Evolutionary conservation across 2,329 filamentous ascomycete genomes (phyloP), one percentile per base, ranked within the genome.

Genomic region (Calonectria naviculata): DNA sequence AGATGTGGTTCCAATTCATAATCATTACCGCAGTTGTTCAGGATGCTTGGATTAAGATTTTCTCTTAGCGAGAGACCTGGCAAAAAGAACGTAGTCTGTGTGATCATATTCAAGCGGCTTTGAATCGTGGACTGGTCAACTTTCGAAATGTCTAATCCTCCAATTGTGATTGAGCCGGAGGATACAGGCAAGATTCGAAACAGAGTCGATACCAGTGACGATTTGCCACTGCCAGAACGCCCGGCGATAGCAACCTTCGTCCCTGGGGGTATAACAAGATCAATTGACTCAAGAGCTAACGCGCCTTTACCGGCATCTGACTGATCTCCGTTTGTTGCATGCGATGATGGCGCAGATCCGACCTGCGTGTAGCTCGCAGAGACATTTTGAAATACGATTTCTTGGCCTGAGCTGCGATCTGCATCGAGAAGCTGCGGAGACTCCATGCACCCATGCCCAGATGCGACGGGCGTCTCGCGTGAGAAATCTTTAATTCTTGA

Each of bases 401-500:
- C n/a, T n/a, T n/a, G n/a, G n/a, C n/a, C n/a, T n/a, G n/a, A n/a
- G n/a, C n/a, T n/a, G n/a, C n/a, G n/a, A n/a, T n/a, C n/a, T n/a
- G n/a, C n/a, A n/a, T n/a, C n/a, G n/a, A n/a, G n/a, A n/a, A n/a
- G n/a, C n/a, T 41, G 9, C 17, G 9, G 36, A 9, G 36, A 9
- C 36, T 41, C 36, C 9, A 17, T 41, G 17, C 36, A 41, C 36
- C 36, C 36, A 9, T 41, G 9, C 9, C n/a, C n/a, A n/a, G n/a
- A n/a, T n/a, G 36, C 36, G 17, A 41, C 36, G 17, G 36, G 36
- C 36, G 36, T 41, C 9, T 9, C 17, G 9, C 9, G 9, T 9
- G 36, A 41, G 29, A 79, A 79, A 0, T 70, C 66, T 17, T 70
- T 76, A 10, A 78, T 73, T 9, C 78, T 71, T 4, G 78, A 69